Percentiles rank a stretch among this genome's conserved stretches.
Evolutionary conservation across 352 stramenopile species (phyloP).

Genomic region (Phytophthora cactorum): DNA sequence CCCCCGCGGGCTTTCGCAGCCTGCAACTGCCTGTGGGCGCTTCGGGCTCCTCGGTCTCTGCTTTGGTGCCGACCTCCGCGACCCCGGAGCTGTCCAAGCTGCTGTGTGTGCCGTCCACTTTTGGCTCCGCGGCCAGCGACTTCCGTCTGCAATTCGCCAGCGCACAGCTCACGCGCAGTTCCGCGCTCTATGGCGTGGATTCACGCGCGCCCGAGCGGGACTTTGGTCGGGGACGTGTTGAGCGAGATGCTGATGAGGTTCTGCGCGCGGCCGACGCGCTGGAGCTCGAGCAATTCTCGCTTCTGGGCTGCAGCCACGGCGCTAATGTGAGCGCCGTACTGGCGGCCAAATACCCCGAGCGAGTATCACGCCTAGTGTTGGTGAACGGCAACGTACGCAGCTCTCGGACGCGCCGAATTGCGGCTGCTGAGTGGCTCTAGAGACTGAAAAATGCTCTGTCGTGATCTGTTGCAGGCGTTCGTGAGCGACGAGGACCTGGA

Average conservation of each 20-base stretch:
- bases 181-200: slow-evolving; percentile 75
- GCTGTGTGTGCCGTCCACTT: slow-evolving; percentile 73
- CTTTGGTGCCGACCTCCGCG: slow-evolving; percentile 30
- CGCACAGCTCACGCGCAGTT: slow-evolving; percentile 49
- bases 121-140: slow-evolving; percentile 65
- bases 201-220: slow-evolving; percentile 53
- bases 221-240: slow-evolving; percentile 62
- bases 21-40: slow-evolving; percentile 45
- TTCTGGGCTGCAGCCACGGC: slow-evolving; percentile 78
- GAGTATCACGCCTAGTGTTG: slow-evolving; percentile 73
- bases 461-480: slow-evolving; percentile 57
- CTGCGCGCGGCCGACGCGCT: slow-evolving; percentile 63
- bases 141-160: slow-evolving; percentile 64
- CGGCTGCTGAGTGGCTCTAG: slow-evolving; percentile 7
- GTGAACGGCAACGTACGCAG: slow-evolving; percentile 79
- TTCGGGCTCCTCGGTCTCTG: slow-evolving; percentile 53
- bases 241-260: slow-evolving; percentile 78
- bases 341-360: slow-evolving; percentile 69
- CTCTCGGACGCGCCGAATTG: not conserved
- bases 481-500: slow-evolving; percentile 77
- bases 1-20: slow-evolving; percentile 28
- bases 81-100: slow-evolving; percentile 38
- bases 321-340: slow-evolving; percentile 79
- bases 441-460: slow-evolving; percentile 17
- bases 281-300: slow-evolving; percentile 69